Evolutionary conservation across 2,329 filamentous ascomycete genomes (phyloP).

Genomic region (Simplicillium aogashimaense): DNA sequence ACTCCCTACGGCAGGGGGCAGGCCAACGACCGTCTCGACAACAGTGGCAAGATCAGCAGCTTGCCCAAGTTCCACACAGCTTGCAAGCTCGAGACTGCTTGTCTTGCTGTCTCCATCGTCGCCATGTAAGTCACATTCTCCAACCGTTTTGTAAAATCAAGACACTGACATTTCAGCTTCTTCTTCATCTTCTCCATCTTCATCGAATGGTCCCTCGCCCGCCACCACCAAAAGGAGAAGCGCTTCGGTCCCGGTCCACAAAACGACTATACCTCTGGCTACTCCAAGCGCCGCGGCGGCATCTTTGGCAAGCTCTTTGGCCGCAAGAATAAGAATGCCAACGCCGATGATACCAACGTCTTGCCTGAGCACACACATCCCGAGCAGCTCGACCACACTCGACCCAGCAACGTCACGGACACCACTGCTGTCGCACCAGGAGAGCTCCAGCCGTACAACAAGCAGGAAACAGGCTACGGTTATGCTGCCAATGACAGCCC

Average conservation of each 20-base stretch:
- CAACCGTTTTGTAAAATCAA: background rate
- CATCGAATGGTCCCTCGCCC: slow-evolving; percentile 57
- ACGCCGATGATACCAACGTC: slow-evolving; percentile 16
- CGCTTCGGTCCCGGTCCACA: slow-evolving; percentile 45
- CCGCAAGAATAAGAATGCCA: slow-evolving; percentile 11
- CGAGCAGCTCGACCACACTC: slow-evolving; percentile 24
- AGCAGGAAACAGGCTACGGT: slow-evolving; percentile 11
- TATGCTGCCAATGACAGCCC: background rate
- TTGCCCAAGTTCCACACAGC: slow-evolving; percentile 40
- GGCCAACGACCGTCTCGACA: slow-evolving; percentile 37
- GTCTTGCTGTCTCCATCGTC: slow-evolving; percentile 69
- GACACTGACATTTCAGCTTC: slow-evolving; percentile 33
- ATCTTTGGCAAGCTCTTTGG: slow-evolving; percentile 24
- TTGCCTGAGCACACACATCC: slow-evolving; percentile 31
- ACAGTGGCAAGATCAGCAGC: slow-evolving; percentile 33
- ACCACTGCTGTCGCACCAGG: slow-evolving; percentile 21
- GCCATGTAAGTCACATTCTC: slow-evolving; percentile 46
- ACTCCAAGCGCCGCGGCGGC: slow-evolving; percentile 13
- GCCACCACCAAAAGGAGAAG: slow-evolving; percentile 66
- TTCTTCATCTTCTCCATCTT: slow-evolving; percentile 67
- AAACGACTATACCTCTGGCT: slow-evolving; percentile 49
- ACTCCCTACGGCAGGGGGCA: slow-evolving; percentile 62
- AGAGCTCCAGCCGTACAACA: slow-evolving; percentile 14
- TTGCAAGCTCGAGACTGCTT: slow-evolving; percentile 68
- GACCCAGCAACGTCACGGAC: slow-evolving; percentile 31